phyloP scores from a whole-genome alignment of 257 asterid species.

The Lantana camara region DNA sequence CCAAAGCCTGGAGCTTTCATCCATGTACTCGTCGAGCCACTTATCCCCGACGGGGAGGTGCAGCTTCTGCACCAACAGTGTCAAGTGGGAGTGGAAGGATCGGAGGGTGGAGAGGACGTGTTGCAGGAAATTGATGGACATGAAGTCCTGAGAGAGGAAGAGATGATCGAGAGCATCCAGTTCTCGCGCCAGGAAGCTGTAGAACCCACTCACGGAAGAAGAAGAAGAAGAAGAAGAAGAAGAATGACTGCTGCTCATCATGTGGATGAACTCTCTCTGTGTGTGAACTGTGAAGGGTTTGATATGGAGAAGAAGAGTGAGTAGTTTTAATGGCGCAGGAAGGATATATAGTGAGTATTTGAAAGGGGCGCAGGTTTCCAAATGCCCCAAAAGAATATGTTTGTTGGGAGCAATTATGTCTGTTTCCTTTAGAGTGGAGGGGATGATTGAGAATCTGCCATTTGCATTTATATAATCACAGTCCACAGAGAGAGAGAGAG shows the following conservation, averaged over 20 bases:
- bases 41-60: conserved; percentile 71
- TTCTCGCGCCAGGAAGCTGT: conserved; percentile 53
- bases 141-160: conserved; percentile 54
- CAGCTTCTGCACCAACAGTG: conserved; percentile 49
- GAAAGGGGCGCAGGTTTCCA: conserved; percentile 40
- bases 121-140: conserved; percentile 61
- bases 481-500: conserved; percentile 27
- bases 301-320: background rate
- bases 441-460: conserved; percentile 82
- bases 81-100: conserved; percentile 64
- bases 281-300: background rate
- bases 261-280: no score
- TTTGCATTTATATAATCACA: conserved; percentile 32
- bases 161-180: conserved; percentile 63
- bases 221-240: conserved; percentile 55
- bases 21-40: conserved; percentile 86
- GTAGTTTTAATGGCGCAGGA: background rate
- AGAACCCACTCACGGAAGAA: conserved; percentile 61
- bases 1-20: conserved; percentile 81
- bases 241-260: conserved; percentile 70
- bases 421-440: conserved; percentile 65
- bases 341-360: conserved; percentile 13
- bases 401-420: conserved; percentile 78
- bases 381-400: conserved; percentile 49
- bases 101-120: conserved; percentile 58